These are phyloP conservation scores for Entomortierella beljakovae DNA, from an alignment of 192 early-diverging fungal species.

Conservation along the genomic window DNA sequence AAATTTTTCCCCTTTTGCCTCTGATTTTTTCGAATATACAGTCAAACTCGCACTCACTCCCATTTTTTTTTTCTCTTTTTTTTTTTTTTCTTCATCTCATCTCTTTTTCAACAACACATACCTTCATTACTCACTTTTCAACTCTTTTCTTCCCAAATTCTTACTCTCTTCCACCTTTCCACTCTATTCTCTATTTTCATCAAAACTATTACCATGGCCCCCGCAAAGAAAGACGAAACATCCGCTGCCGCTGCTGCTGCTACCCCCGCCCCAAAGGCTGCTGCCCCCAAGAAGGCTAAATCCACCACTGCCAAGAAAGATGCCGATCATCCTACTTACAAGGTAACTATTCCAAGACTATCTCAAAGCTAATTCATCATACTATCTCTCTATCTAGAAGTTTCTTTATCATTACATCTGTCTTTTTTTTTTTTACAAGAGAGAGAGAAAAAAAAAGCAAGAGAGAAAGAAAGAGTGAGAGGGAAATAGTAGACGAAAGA, in stretches of 20 bases:
- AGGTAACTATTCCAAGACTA: too few relatives aligned
- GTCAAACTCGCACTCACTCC: neutral
- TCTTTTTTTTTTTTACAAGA: neutral
- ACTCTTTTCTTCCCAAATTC: neutral
- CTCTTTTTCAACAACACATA: neutral
- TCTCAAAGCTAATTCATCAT: too few relatives aligned
- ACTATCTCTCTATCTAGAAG: too few relatives aligned
- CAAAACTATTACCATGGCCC: conserved; percentile 6
- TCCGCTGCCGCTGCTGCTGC: conserved; percentile 26
- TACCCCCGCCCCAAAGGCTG: conserved; percentile 13
- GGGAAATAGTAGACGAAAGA: too few relatives aligned
- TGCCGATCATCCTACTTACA: conserved; percentile 54
- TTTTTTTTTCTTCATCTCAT: conserved; percentile 6
- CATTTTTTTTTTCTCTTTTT: conserved; percentile 4
- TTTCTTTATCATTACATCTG: neutral
- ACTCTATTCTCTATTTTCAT: neutral
- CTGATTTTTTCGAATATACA: conserved; percentile 7
- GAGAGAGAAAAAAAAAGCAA: too few relatives aligned
- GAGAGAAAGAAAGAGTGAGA: too few relatives aligned
- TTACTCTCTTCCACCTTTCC: neutral
- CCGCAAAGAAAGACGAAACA: conserved; percentile 27
- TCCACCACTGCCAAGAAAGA: conserved; percentile 42
- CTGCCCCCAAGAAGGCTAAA: conserved; percentile 26
- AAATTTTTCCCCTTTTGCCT: too few relatives aligned
- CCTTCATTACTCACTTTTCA: conserved; percentile 1